A percentile compares a stretch with the other conserved stretches of the same genome.
These are phyloP conservation scores for Sporisorium sorghi DNA, from an alignment of 1,284 basidiomycete genomes.

Conservation along the genomic window DNA sequence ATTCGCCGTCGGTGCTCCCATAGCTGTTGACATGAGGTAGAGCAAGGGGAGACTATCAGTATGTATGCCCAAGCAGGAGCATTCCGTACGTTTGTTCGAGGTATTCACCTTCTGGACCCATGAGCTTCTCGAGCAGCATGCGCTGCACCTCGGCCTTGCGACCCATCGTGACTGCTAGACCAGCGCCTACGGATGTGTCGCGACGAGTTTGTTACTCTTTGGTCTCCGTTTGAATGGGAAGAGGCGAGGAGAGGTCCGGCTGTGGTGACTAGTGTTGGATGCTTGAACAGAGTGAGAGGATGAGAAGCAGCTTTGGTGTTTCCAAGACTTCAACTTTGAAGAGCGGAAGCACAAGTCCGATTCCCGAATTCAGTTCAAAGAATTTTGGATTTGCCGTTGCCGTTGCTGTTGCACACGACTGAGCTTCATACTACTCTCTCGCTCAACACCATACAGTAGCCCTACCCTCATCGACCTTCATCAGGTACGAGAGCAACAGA, in stretches of 20 bases:
- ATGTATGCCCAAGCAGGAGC: not conserved
- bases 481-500: not conserved
- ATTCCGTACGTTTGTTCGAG: not conserved
- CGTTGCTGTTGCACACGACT: constrained; percentile 16
- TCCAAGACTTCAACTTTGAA: not conserved
- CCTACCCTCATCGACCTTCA: too few species aligned
- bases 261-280: too few species aligned
- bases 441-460: not conserved
- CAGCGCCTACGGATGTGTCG: constrained; percentile 10
- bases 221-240: not conserved
- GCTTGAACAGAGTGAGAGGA: not conserved
- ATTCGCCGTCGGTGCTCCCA: constrained; percentile 71
- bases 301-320: constrained; percentile 3
- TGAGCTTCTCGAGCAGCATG: constrained; percentile 81
- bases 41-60: not conserved
- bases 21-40: constrained; percentile 27
- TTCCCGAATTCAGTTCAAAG: constrained; percentile 21
- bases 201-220: not conserved
- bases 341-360: constrained; percentile 3
- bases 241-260: too few species aligned
- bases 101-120: constrained; percentile 60
- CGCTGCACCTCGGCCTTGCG: constrained; percentile 81
- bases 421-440: not conserved
- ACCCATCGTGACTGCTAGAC: constrained; percentile 54
- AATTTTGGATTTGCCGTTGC: constrained; percentile 19